Evolutionary conservation across 257 asterid species (phyloP).

Genomic region (Mitragyna speciosa): DNA sequence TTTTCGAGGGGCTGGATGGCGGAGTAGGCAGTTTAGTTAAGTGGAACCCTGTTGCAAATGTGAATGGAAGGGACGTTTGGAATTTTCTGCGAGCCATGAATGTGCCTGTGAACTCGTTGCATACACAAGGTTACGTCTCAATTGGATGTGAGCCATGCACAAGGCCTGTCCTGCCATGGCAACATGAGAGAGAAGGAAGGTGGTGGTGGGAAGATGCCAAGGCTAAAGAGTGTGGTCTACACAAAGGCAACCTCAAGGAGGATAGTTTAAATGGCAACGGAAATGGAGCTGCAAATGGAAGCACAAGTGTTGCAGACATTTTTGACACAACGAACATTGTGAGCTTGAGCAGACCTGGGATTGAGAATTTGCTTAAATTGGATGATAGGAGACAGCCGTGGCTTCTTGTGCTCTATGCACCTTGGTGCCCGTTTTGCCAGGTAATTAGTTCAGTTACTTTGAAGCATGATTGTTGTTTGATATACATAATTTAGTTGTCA

Average conservation of each 20-base stretch:
- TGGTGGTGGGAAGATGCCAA: slow-evolving; percentile 99
- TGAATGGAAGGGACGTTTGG: slow-evolving; percentile 67
- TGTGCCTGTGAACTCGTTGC: slow-evolving; percentile 77
- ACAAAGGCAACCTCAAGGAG: slow-evolving; percentile 80
- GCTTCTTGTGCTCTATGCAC: slow-evolving; percentile 82
- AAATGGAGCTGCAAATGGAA: slow-evolving; percentile 42
- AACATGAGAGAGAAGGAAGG: slow-evolving; percentile 91
- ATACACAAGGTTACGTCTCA: slow-evolving; percentile 66
- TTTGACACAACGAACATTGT: slow-evolving; percentile 46
- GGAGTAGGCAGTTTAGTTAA: slow-evolving; percentile 81
- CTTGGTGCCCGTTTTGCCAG: slow-evolving; percentile 93
- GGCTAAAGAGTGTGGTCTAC: slow-evolving; percentile 91
- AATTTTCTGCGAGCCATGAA: slow-evolving; percentile 67
- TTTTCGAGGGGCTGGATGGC: slow-evolving; percentile 75
- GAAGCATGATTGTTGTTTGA: not conserved
- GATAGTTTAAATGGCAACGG: slow-evolving; percentile 42
- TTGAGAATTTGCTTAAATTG: slow-evolving; percentile 67
- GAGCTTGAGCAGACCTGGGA: slow-evolving; percentile 64
- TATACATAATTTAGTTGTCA: not conserved
- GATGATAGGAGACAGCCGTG: slow-evolving; percentile 69
- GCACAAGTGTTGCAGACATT: slow-evolving; percentile 39
- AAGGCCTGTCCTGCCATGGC: slow-evolving; percentile 74
- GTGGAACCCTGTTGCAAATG: slow-evolving; percentile 86
- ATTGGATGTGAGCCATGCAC: slow-evolving; percentile 96
- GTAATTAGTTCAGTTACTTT: slow-evolving; percentile 14